Evolutionary conservation across 192 early-diverging fungal species (phyloP), one percentile per base, ranked within the genome.

Genomic region (Linnemannia hyalina): DNA sequence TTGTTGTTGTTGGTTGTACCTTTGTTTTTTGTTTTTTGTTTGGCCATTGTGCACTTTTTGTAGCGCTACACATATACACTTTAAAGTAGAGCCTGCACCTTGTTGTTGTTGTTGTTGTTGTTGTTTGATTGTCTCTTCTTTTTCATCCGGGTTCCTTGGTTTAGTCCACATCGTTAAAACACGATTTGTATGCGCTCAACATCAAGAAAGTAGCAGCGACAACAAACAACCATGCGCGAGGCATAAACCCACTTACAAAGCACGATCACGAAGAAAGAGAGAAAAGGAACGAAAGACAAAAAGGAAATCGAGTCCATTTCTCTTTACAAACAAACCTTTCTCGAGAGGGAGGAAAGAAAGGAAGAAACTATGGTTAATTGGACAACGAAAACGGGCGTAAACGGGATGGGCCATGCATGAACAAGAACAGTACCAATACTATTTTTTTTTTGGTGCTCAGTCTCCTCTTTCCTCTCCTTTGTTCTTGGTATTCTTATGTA

Each of bases 81-180:
- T 65, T 65, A 65, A 65, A 65, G 60, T 65, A 65, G 60, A 65
- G 60, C 60, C 55, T 26, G 49, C n/a, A 26, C 7, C 23, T 57
- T 57, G 55, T 57, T n/a, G 20, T 63, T 63, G 7, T 26, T 26
- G 32, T n/a, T 29, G 11, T 63, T 65, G 29, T 65, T 22, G 6
- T 57, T 26, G 0, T 57, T 26, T 57, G 6, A 6, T 1, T 57
- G 1, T 65, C 10, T 26, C n/a, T 60, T 60, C 10, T 26, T 60
- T 65, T 65, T 32, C 60, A 15, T 65, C 60, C 60, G 11, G 29
- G 26, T 29, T 65, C 26, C 29, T 65, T 29, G 60, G 11, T 65
- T 32, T 26, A 65, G 60, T 16, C 10, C 60, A 9, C 60, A 65
- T 65, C 10, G 16, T 52, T 52, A 65, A 32, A 32, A 10, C 3